Evolutionary conservation across 2,329 filamentous ascomycete species (phyloP).

Genomic region (Lasiodiplodia theobromae): DNA sequence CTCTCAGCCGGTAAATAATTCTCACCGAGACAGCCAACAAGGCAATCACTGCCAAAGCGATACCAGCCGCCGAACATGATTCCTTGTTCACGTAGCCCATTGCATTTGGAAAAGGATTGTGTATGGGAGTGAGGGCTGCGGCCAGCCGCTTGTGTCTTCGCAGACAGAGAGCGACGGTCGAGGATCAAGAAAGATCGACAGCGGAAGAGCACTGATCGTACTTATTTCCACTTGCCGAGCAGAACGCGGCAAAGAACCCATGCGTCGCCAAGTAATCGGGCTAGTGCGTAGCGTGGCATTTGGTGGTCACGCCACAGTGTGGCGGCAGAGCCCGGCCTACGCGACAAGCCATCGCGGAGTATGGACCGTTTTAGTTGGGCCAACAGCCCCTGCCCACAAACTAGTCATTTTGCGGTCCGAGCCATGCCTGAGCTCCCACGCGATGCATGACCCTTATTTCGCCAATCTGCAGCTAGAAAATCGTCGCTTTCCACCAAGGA

Average conservation of each 20-base stretch:
- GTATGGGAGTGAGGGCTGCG: background rate
- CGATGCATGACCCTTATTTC: background rate
- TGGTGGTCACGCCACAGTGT: background rate
- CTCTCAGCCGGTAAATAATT: conserved; percentile 3
- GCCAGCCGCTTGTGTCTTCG: background rate
- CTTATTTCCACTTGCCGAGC: background rate
- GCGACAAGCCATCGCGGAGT: background rate
- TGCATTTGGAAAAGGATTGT: no score
- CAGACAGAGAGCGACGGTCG: background rate
- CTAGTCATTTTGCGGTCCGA: background rate
- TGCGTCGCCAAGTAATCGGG: background rate
- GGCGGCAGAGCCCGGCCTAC: background rate
- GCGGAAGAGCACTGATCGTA: background rate
- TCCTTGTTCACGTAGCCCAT: conserved; percentile 14
- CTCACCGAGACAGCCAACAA: conserved; percentile 1
- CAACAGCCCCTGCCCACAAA: background rate
- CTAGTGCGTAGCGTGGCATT: background rate
- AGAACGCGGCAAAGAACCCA: background rate
- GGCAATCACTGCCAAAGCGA: background rate
- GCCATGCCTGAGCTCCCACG: background rate
- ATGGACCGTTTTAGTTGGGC: background rate
- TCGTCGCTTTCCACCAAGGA: background rate
- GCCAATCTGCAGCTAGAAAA: background rate
- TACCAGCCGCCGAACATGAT: background rate
- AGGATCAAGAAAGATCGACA: background rate